Evolutionary conservation across 202 grass and related monocot species (phyloP).

Genomic region (Elaeis oleifera): DNA sequence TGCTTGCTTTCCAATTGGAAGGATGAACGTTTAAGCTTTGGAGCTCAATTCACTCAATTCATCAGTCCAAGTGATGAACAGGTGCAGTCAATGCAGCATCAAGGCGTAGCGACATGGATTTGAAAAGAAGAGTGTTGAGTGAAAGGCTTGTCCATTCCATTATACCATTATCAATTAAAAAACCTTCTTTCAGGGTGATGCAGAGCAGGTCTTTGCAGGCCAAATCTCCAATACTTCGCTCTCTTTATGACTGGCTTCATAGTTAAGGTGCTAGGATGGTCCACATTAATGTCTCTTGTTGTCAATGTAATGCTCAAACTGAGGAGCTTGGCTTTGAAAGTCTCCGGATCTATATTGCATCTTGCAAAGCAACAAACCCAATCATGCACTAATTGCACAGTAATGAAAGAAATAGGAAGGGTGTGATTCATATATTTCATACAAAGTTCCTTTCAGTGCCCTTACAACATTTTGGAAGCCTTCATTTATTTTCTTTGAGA

Average conservation of each 20-base stretch:
- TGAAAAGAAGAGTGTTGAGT: too few relatives aligned
- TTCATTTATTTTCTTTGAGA: not conserved
- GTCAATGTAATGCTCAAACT: slow-evolving; percentile 3
- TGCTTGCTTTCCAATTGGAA: not conserved
- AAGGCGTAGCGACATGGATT: too few relatives aligned
- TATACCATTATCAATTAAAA: too few relatives aligned
- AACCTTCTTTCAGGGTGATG: too few relatives aligned
- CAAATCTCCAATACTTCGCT: too few relatives aligned
- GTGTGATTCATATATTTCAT: not conserved
- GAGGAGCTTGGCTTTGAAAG: not conserved
- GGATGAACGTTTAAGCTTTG: slow-evolving; percentile 2
- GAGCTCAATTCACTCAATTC: not conserved
- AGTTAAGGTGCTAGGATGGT: too few relatives aligned
- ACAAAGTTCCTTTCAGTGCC: not conserved
- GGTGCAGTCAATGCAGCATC: too few relatives aligned
- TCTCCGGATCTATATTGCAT: not conserved
- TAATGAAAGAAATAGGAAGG: not conserved
- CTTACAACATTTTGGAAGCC: not conserved
- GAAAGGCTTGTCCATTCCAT: too few relatives aligned
- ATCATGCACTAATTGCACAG: not conserved
- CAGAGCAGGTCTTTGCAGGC: too few relatives aligned
- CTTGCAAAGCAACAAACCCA: not conserved
- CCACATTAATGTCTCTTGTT: too few relatives aligned
- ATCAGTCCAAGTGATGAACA: not conserved
- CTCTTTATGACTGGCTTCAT: too few relatives aligned